Percentiles rank a stretch among this genome's conserved stretches.
Conservation (phyloP, 2,329 filamentous ascomycete species). For the Alternaria sp. region DNA sequence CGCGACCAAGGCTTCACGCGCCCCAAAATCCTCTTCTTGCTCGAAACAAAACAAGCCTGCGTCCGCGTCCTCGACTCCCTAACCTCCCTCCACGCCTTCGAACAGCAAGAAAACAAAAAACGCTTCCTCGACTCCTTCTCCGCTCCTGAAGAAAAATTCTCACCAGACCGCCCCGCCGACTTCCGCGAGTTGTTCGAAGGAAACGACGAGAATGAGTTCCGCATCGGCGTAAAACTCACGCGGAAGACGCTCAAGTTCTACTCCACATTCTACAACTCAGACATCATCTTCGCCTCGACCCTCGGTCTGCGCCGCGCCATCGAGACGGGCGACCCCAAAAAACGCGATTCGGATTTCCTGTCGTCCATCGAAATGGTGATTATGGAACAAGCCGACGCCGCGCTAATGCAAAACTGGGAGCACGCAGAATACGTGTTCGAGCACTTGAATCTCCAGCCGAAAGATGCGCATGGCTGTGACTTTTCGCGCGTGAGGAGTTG, state of each 20-base stretch:
- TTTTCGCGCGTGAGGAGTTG: conserved; percentile 87
- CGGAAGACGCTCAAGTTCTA: conserved; percentile 96
- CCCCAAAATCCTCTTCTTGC: conserved; percentile 87
- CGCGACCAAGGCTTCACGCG: conserved; percentile 95
- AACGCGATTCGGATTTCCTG: conserved; percentile 86
- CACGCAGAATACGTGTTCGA: conserved; percentile 91
- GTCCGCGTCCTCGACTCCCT: conserved; percentile 80
- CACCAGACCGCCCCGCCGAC: conserved; percentile 79
- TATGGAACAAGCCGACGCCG: conserved; percentile 88
- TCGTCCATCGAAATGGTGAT: conserved; percentile 91
- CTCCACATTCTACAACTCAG: conserved; percentile 92
- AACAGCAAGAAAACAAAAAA: conserved; percentile 94
- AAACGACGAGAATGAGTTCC: conserved; percentile 97
- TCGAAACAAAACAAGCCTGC: conserved; percentile 88
- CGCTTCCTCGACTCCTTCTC: conserved; percentile 86
- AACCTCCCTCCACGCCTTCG: conserved; percentile 75
- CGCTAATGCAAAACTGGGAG: conserved; percentile 99
- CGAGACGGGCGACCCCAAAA: conserved; percentile 70
- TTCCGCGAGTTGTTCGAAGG: conserved; percentile 90
- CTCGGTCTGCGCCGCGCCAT: conserved; percentile 90
- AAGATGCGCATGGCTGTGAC: conserved; percentile 89
- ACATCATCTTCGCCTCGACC: conserved; percentile 91
- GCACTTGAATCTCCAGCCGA: conserved; percentile 88
- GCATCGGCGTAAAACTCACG: conserved; percentile 94
- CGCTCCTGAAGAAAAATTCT: conserved; percentile 70